These are phyloP conservation scores for Stachybotrys elegans DNA, from an alignment of 2,329 filamentous ascomycete species.

Conservation along the genomic window DNA sequence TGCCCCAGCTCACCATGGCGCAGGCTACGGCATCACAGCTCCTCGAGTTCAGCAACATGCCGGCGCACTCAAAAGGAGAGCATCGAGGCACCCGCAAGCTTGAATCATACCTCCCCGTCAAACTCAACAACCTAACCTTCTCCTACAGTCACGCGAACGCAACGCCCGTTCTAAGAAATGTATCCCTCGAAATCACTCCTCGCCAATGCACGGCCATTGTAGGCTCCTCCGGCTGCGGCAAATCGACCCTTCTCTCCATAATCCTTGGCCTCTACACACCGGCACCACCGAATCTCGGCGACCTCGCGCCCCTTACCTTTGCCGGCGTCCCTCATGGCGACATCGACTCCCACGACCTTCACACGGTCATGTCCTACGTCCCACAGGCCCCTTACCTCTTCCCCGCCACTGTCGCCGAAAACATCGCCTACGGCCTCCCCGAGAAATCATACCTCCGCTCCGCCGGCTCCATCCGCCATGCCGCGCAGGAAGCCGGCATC, in stretches of 20 bases:
- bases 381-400: slow-evolving; percentile 72
- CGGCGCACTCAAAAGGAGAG: slow-evolving; percentile 51
- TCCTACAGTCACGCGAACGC: slow-evolving; percentile 59
- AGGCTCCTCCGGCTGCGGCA: slow-evolving; percentile 82
- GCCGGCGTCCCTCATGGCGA: slow-evolving; percentile 49
- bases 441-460: slow-evolving; percentile 46
- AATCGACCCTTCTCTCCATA: slow-evolving; percentile 75
- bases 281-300: slow-evolving; percentile 2
- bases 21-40: slow-evolving; percentile 69
- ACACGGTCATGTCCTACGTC: slow-evolving; percentile 61
- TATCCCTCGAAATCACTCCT: slow-evolving; percentile 60
- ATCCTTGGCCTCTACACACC: slow-evolving; percentile 66
- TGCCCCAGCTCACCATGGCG: slow-evolving; percentile 76
- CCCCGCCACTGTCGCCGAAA: slow-evolving; percentile 68
- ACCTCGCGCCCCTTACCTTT: slow-evolving; percentile 45
- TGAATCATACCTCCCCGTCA: slow-evolving; percentile 37
- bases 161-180: slow-evolving; percentile 50
- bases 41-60: slow-evolving; percentile 62
- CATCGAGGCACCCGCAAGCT: slow-evolving; percentile 34
- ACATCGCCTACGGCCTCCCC: slow-evolving; percentile 75
- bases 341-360: slow-evolving; percentile 56
- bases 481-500: slow-evolving; percentile 59
- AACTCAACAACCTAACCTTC: slow-evolving; percentile 56
- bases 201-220: slow-evolving; percentile 73
- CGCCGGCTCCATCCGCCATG: slow-evolving; percentile 37